phyloP scores from a whole-genome alignment of 805 yeast species.

The Ogataea ramenticola region DNA sequence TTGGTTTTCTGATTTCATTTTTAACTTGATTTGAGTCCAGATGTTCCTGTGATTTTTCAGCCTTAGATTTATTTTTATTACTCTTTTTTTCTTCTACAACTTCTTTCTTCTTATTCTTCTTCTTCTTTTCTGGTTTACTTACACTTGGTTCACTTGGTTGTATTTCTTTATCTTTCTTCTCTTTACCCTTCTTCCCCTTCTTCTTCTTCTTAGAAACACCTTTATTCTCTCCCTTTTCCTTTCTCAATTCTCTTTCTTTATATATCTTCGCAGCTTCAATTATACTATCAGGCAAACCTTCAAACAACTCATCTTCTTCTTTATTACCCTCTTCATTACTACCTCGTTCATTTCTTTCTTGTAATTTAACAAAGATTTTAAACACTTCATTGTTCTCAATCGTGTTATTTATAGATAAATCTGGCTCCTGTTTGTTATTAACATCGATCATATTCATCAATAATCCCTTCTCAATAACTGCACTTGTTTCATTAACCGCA shows the following conservation, averaged over 20 bases:
- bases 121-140: neutral
- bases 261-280: neutral
- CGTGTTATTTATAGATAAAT: constrained; percentile 8
- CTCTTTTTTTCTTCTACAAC: no score
- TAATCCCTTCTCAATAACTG: neutral
- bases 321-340: neutral
- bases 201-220: constrained; percentile 3
- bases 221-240: neutral
- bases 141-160: neutral
- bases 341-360: neutral
- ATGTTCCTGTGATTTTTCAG: no score
- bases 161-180: neutral
- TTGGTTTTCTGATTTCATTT: neutral
- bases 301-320: constrained; percentile 5
- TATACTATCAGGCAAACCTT: constrained; percentile 12
- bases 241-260: constrained; percentile 1
- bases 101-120: no score
- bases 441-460: neutral
- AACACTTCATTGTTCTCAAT: constrained; percentile 4
- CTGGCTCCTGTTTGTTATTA: neutral
- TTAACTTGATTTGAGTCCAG: no score
- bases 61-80: no score
- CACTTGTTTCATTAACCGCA: no score
- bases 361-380: constrained; percentile 5
- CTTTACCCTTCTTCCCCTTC: constrained; percentile 1